Evolutionary conservation across 495 filamentous ascomycete species (phyloP), one percentile per base, ranked within the genome.

Genomic region (Mycothermus thermophilus): DNA sequence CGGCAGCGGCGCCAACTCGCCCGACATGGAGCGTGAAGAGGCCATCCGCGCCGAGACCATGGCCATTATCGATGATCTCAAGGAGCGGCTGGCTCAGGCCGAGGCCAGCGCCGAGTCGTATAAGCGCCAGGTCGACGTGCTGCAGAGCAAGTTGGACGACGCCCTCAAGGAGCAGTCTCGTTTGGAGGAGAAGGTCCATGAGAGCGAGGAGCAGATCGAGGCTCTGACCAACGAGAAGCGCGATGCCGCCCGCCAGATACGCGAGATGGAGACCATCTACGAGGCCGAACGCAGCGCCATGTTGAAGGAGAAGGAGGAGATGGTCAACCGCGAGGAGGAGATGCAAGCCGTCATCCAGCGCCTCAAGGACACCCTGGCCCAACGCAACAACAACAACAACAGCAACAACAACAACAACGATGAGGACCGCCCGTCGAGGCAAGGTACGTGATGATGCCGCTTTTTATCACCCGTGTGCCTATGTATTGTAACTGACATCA

Each of bases 221-320:
- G 58, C 64, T 6, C 65, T 96, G 29, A 74, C 80, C 48, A 77
- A 75, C 47, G 82, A 92, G 50, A 80, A 84, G 51, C 72, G 77
- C 37, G 83, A 93, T 33, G 66, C 74, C 26, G 69, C 75, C 11
- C 74, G 84, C 32, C 77, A 88, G 57, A 80, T 80, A 46, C 70
- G 87, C 37, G 90, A 97, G 50, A 71, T 93, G 56, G 85, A 94
- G 53, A 73, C 74, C 37, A 82, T 86, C 22, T 88, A 90, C 57
- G 88, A 95, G 57, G 69, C 77, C 29, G 90, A 97, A 59, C 74
- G 87, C 27, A 83, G 74, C 53, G 74, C 82, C 26, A 79, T 88
- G 69, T 75, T 82, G 47, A 80, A 81, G 57, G 88, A 95, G 58
- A 86, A 86, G 64, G 83, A 93, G 37, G 83, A 93, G 42, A 80